Conservation (phyloP, 2,329 filamentous ascomycete species). For the Tolypocladium tropicale region DNA sequence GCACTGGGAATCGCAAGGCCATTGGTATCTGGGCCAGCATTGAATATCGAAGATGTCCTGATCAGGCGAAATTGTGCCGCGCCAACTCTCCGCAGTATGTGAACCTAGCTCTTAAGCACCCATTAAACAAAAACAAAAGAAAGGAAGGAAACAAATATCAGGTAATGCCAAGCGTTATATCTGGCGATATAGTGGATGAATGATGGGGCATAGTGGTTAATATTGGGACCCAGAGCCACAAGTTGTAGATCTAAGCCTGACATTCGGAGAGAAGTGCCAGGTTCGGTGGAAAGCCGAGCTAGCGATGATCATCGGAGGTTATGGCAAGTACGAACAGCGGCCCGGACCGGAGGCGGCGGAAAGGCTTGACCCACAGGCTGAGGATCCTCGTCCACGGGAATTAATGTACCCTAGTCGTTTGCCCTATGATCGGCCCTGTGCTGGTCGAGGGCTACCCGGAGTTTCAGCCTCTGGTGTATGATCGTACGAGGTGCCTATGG, state of each 20-base stretch:
- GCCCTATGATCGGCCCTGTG: not conserved
- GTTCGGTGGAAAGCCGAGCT: not conserved
- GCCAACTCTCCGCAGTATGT: not conserved
- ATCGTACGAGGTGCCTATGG: not conserved
- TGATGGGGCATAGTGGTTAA: not conserved
- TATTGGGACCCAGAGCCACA: not conserved
- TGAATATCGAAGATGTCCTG: not conserved
- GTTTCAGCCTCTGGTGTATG: not conserved
- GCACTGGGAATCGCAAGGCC: not conserved
- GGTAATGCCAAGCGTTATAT: not conserved
- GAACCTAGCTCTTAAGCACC: not conserved
- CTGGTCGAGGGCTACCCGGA: no score
- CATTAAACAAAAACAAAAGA: not conserved
- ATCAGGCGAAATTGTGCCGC: not conserved
- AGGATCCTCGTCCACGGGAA: not conserved
- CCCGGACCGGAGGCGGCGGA: not conserved
- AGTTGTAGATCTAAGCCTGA: not conserved
- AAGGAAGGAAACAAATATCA: not conserved
- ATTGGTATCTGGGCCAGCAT: not conserved
- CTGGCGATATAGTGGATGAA: not conserved
- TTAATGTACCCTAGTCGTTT: not conserved
- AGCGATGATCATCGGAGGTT: not conserved
- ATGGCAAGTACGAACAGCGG: not conserved
- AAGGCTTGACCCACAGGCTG: not conserved
- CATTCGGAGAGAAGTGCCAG: not conserved